Evolutionary conservation across 1,284 basidiomycete species (phyloP), one percentile per base, ranked within the genome.

Genomic region (Rhodotorula glutinis): DNA sequence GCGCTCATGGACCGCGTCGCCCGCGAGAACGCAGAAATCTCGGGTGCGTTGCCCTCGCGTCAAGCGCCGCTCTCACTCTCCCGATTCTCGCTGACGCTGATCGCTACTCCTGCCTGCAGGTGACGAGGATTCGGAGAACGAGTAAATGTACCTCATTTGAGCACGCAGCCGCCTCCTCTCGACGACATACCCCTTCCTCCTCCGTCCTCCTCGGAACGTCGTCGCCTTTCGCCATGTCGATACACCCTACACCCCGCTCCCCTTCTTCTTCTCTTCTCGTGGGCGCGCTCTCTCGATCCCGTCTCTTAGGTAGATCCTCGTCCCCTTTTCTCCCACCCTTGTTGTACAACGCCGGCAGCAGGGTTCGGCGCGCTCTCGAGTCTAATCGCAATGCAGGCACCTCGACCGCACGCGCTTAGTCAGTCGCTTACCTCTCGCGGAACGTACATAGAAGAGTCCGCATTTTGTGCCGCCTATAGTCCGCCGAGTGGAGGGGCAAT

Each of bases 1-100:
- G 88, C 91, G 72, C 87, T 94, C 76, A 96, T 97, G 92, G 91
- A 89, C 57, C 90, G 92, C 79, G 92, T 89, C 43, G 88, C 88
- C 69, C 84, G 87, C 77, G 92, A 94, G 80, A 97, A 97, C 78
- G 90, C 88, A 46, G 92, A 96, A 77, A 91, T 96, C 2, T 92
- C 91, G 33, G 93, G 92, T 58, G 17, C 30, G 57, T 58, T 25
- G 29, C 4, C 19, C 14, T 19, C 10, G 16, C 46, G 19, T 23
- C 16, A 19, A 17, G 41, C 25, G 9, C 19, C 7, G 8, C 29
- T 23, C 41, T 21, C 25, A 27, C 25, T 21, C 27, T 19, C 21
- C 27, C 7, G 16, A 9, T 17, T 21, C 3, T 9, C 4, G 17
- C 53, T 55, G 53, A 41, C 53, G 33, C 33, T 38, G 33, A 7